phyloP scores from a whole-genome alignment of 1,139 yeast genomes.

The Geotrichum citri-aurantii region DNA sequence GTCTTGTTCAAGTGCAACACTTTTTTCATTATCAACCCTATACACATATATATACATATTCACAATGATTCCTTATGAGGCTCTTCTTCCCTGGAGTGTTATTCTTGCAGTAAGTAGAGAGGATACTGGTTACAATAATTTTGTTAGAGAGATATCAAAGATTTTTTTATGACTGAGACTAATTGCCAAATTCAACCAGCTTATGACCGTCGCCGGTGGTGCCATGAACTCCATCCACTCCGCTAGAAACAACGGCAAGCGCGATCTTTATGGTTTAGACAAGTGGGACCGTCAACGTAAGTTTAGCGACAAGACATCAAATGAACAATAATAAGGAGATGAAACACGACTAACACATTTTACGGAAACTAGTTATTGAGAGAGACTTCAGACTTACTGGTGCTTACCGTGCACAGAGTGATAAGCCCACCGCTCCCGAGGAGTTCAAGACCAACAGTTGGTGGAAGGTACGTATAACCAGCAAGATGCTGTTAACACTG shows the following conservation, averaged over 20 bases:
- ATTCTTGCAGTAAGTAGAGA: conserved; percentile 48
- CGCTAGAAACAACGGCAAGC: conserved; percentile 48
- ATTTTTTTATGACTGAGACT: no score
- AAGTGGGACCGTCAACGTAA: conserved; percentile 48
- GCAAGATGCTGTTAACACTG: neutral
- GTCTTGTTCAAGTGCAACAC: conserved; percentile 27
- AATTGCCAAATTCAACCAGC: conserved; percentile 27
- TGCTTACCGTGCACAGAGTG: conserved; percentile 60
- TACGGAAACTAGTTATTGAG: conserved; percentile 44
- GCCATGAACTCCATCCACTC: conserved; percentile 45
- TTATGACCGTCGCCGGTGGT: conserved; percentile 49
- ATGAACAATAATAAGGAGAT: neutral
- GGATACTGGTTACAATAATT: no score
- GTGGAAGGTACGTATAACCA: conserved; percentile 35
- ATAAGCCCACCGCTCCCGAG: conserved; percentile 68
- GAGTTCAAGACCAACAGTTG: conserved; percentile 54
- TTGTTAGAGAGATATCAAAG: no score
- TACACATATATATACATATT: neutral
- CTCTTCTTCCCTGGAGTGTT: conserved; percentile 59
- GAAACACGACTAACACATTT: neutral
- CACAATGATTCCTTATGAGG: conserved; percentile 66
- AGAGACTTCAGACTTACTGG: conserved; percentile 78
- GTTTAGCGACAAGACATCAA: conserved; percentile 13
- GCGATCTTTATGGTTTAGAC: conserved; percentile 54
- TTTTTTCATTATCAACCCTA: neutral